A percentile compares a stretch with the other conserved stretches of the same genome.
These are phyloP conservation scores for Nitzschia sp. DNA, from an alignment of 108 stramenopile genomes.

Conservation along the genomic window DNA sequence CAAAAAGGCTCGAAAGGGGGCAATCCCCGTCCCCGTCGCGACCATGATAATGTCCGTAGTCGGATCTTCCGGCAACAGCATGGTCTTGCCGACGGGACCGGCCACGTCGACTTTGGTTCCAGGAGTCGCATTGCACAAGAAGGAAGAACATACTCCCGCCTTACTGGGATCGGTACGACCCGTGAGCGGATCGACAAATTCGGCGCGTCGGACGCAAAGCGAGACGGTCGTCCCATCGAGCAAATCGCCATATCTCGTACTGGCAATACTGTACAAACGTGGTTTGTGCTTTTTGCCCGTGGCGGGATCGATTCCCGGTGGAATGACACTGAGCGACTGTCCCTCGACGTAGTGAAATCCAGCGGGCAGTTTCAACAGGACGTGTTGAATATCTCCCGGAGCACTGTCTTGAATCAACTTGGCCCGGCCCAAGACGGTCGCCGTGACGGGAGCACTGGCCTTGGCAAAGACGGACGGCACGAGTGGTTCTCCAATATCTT, in stretches of 20 bases:
- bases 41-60: slow-evolving; percentile 84
- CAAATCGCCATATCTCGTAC: slow-evolving; percentile 84
- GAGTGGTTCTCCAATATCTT: slow-evolving; percentile 73
- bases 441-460: slow-evolving; percentile 61
- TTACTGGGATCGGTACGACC: slow-evolving; percentile 62
- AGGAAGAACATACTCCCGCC: slow-evolving; percentile 77
- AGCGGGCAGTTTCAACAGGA: slow-evolving; percentile 64
- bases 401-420: slow-evolving; percentile 70
- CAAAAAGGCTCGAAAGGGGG: slow-evolving; percentile 84
- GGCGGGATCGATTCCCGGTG: slow-evolving; percentile 57
- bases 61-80: slow-evolving; percentile 79
- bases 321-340: slow-evolving; percentile 81
- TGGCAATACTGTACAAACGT: slow-evolving; percentile 85
- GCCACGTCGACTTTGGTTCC: slow-evolving; percentile 70
- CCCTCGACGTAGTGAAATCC: slow-evolving; percentile 89
- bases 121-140: slow-evolving; percentile 64
- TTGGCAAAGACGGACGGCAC: slow-evolving; percentile 74
- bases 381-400: slow-evolving; percentile 87
- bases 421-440: slow-evolving; percentile 71
- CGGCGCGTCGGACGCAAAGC: slow-evolving; percentile 87
- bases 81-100: slow-evolving; percentile 88
- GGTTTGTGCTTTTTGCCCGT: slow-evolving; percentile 72
- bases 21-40: slow-evolving; percentile 90
- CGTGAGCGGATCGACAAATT: slow-evolving; percentile 69
- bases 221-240: slow-evolving; percentile 76